Percentiles rank a stretch among this genome's conserved stretches.
phyloP scores from a whole-genome alignment of 805 yeast species.

The Myxozyma udenii region DNA sequence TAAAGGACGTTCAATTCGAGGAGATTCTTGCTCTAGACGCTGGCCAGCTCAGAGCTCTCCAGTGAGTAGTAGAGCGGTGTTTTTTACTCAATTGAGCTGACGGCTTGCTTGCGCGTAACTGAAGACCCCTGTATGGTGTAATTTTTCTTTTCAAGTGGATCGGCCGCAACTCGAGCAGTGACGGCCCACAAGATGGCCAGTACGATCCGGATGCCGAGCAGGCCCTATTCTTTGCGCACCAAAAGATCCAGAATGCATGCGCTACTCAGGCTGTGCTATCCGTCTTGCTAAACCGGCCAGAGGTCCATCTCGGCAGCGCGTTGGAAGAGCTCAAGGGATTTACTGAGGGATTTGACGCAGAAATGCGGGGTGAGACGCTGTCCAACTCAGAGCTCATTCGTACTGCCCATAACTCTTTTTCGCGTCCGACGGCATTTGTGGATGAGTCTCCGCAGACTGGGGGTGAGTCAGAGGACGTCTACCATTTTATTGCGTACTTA shows the following conservation, averaged over 20 bases:
- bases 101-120: neutral
- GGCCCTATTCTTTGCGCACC: constrained; percentile 57
- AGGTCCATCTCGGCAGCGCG: constrained; percentile 49
- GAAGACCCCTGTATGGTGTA: constrained; percentile 53
- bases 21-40: constrained; percentile 56
- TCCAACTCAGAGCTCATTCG: constrained; percentile 58
- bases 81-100: neutral
- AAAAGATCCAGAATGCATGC: constrained; percentile 65
- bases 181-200: constrained; percentile 45
- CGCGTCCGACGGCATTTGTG: constrained; percentile 51
- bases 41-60: constrained; percentile 39
- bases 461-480: constrained; percentile 44
- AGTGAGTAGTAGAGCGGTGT: constrained; percentile 14
- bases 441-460: constrained; percentile 40
- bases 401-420: constrained; percentile 58
- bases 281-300: constrained; percentile 47
- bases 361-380: constrained; percentile 54
- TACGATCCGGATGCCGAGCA: constrained; percentile 41
- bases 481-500: constrained; percentile 60
- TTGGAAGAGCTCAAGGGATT: constrained; percentile 50
- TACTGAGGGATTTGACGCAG: constrained; percentile 51
- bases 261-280: constrained; percentile 71
- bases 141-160: constrained; percentile 59
- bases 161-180: constrained; percentile 18
- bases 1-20: constrained; percentile 53